These are phyloP conservation scores for Gardenia jasminoides DNA, from an alignment of 257 asterid species.

Conservation along the genomic window DNA sequence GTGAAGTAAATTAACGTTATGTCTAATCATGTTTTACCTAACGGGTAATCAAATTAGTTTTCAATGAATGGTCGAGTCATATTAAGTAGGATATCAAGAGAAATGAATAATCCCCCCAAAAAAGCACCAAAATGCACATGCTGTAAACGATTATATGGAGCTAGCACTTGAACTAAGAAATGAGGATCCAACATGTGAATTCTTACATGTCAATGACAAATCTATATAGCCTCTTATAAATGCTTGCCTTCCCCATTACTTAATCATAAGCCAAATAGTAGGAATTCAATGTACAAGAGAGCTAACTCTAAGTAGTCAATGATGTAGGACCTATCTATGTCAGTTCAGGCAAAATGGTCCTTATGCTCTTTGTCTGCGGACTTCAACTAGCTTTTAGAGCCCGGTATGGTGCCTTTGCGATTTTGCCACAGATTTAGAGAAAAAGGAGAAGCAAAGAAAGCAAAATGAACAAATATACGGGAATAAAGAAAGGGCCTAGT, in stretches of 20 bases:
- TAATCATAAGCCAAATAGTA: background rate
- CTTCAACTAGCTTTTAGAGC: background rate
- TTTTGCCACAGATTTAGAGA: background rate
- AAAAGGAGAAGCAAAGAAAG: background rate
- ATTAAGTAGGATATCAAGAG: background rate
- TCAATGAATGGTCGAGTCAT: background rate
- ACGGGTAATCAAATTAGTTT: background rate
- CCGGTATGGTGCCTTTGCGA: background rate
- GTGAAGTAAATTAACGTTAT: too few relatives aligned
- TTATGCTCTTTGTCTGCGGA: constrained; percentile 21
- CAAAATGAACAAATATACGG: too few relatives aligned
- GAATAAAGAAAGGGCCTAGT: background rate
- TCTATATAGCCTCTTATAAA: background rate
- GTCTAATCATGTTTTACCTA: too few relatives aligned
- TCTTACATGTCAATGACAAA: background rate
- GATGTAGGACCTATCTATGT: constrained; percentile 8
- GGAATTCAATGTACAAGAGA: background rate
- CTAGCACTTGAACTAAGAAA: background rate
- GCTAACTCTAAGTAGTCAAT: background rate
- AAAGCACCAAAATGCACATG: background rate
- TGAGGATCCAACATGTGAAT: background rate
- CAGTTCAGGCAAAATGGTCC: background rate
- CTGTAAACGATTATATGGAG: too few relatives aligned
- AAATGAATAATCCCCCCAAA: background rate
- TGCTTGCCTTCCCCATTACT: background rate